A percentile compares a stretch with the other conserved stretches of the same genome.
Conservation (phyloP, 805 yeast species). For the Nakazawaea laoshanensis region DNA sequence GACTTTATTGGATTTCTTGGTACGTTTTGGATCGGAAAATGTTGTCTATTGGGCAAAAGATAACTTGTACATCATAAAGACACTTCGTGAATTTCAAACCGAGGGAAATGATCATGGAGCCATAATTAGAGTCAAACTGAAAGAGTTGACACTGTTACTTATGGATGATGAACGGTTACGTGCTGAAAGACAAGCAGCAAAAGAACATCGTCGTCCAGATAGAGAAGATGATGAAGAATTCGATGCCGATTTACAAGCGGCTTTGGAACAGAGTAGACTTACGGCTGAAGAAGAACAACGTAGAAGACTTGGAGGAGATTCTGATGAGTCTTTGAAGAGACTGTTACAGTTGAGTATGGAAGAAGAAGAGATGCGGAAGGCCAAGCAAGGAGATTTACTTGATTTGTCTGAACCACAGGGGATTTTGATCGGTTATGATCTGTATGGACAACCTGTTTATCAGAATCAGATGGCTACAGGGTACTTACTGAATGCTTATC, state of each 20-base stretch:
- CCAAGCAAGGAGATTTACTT: conserved; percentile 34
- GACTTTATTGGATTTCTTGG: conserved; percentile 81
- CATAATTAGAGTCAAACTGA: conserved; percentile 81
- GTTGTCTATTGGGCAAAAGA: conserved; percentile 90
- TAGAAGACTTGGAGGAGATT: conserved; percentile 34
- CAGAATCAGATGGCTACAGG: conserved; percentile 46
- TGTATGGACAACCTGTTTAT: conserved; percentile 62
- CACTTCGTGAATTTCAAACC: conserved; percentile 77
- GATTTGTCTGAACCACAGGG: conserved; percentile 43
- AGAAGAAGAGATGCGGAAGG: conserved; percentile 60
- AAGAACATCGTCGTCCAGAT: conserved; percentile 19
- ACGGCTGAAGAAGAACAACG: conserved; percentile 78
- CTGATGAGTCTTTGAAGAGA: conserved; percentile 55
- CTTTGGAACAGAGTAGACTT: conserved; percentile 67
- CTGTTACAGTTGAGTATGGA: conserved; percentile 69
- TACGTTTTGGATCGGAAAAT: conserved; percentile 78
- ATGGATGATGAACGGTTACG: conserved; percentile 74
- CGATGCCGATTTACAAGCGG: conserved; percentile 73
- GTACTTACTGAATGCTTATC: conserved; percentile 36
- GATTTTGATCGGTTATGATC: conserved; percentile 36
- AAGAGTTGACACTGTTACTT: conserved; percentile 73
- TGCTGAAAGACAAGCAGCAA: conserved; percentile 49
- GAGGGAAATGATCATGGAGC: conserved; percentile 81
- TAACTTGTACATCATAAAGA: conserved; percentile 79
- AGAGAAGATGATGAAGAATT: conserved; percentile 31